A percentile compares a stretch with the other conserved stretches of the same genome.
Conservation (phyloP, 2,329 filamentous ascomycete genomes). For the Aureobasidium sp. region DNA sequence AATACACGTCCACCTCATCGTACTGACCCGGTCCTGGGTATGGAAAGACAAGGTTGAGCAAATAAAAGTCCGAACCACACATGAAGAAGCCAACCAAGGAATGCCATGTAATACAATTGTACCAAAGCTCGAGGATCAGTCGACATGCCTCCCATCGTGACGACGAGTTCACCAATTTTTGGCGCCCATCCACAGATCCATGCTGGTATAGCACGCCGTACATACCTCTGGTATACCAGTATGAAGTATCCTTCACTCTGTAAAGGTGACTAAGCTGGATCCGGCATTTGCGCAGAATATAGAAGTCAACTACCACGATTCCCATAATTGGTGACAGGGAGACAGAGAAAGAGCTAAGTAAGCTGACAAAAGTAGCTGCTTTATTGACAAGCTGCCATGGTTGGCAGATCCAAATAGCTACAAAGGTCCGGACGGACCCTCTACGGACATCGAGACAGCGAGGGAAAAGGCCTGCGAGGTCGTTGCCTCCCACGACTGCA, state of each 20-base stretch:
- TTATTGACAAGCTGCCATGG: slow-evolving; percentile 34
- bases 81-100: slow-evolving; percentile 33
- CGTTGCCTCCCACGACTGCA: slow-evolving; percentile 1
- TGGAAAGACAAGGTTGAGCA: slow-evolving; percentile 35
- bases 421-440: slow-evolving; percentile 27
- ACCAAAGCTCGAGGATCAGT: slow-evolving; percentile 32
- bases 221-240: slow-evolving; percentile 39
- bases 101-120: slow-evolving; percentile 44
- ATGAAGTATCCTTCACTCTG: slow-evolving; percentile 29
- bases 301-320: slow-evolving; percentile 35
- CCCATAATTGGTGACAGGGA: slow-evolving; percentile 35
- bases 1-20: slow-evolving; percentile 39
- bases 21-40: slow-evolving; percentile 35
- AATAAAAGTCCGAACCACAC: slow-evolving; percentile 17
- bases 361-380: slow-evolving; percentile 30
- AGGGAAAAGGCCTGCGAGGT: background rate
- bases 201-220: slow-evolving; percentile 37
- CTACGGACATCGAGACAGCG: slow-evolving; percentile 3
- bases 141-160: slow-evolving; percentile 29
- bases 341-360: slow-evolving; percentile 38
- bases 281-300: slow-evolving; percentile 29
- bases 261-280: slow-evolving; percentile 35
- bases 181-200: slow-evolving; percentile 41
- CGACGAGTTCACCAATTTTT: slow-evolving; percentile 36
- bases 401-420: slow-evolving; percentile 31